Percentiles rank a stretch among this genome's conserved stretches.
These are phyloP conservation scores for Rhodosporidiobolus odoratus DNA, from an alignment of 768 basidiomycete genomes.

Conservation along the genomic window DNA sequence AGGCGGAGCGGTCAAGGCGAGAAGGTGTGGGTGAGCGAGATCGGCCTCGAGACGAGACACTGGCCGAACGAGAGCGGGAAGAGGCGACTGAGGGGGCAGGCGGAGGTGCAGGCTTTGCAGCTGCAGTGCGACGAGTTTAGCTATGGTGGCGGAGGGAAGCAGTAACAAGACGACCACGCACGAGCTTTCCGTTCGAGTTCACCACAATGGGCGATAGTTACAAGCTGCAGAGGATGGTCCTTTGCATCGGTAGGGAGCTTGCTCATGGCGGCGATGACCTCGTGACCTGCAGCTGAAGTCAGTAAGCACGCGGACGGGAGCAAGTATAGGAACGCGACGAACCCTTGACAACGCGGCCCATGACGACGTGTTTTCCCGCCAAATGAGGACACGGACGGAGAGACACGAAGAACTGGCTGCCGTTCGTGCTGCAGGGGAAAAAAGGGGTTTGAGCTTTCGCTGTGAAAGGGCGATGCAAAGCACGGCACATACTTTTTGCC, in stretches of 20 bases:
- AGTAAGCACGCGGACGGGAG: conserved; percentile 44
- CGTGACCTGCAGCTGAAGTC: conserved; percentile 45
- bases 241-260: conserved; percentile 67
- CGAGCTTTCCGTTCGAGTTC: conserved; percentile 57
- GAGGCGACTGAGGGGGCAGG: conserved; percentile 19
- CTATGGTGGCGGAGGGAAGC: conserved; percentile 21
- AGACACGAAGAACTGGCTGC: conserved; percentile 81
- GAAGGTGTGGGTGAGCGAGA: background rate
- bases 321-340: conserved; percentile 27
- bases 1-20: background rate
- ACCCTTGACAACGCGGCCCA: conserved; percentile 50
- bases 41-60: background rate
- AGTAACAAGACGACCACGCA: conserved; percentile 28
- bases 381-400: conserved; percentile 58
- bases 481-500: conserved; percentile 46
- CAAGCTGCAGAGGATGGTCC: conserved; percentile 63
- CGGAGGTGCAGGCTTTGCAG: conserved; percentile 20
- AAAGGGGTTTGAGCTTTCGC: no score
- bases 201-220: conserved; percentile 70
- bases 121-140: background rate
- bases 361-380: conserved; percentile 56
- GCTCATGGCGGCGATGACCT: conserved; percentile 57
- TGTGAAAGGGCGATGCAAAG: no score
- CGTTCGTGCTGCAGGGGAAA: conserved; percentile 61
- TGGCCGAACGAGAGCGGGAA: conserved; percentile 10